Conservation (phyloP, 1,139 yeast genomes). For the Starmera stellimalicola region DNA sequence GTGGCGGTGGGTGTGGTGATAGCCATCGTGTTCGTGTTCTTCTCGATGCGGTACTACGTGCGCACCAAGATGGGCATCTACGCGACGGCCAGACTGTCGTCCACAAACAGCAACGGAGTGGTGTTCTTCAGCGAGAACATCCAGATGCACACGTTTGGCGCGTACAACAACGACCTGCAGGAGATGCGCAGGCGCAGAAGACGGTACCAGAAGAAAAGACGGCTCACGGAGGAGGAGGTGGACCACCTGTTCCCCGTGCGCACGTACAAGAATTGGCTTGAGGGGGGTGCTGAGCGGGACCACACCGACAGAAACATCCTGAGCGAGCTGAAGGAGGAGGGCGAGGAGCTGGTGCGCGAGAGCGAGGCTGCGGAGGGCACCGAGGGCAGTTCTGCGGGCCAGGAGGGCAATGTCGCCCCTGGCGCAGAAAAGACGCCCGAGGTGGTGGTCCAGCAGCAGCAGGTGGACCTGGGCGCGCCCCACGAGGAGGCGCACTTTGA, state of each 20-base stretch:
- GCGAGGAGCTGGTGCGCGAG: slow-evolving; percentile 8
- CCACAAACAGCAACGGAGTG: slow-evolving; percentile 13
- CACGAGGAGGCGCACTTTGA: slow-evolving; percentile 39
- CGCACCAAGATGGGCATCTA: slow-evolving; percentile 48
- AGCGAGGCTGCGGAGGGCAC: slow-evolving; percentile 5
- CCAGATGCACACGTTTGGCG: slow-evolving; percentile 15
- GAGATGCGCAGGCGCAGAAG: slow-evolving; percentile 15
- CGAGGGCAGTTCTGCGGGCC: slow-evolving; percentile 1
- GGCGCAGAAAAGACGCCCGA: slow-evolving; percentile 1
- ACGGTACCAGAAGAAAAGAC: slow-evolving; percentile 33
- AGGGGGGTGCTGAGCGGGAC: slow-evolving; percentile 30
- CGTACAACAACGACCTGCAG: slow-evolving; percentile 11
- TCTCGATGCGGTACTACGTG: slow-evolving; percentile 49
- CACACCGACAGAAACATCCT: slow-evolving; percentile 17
- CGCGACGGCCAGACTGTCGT: slow-evolving; percentile 30
- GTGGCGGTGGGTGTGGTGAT: slow-evolving; percentile 52
- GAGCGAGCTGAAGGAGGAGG: slow-evolving; percentile 17
- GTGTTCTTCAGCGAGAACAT: slow-evolving; percentile 15
- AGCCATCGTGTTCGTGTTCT: slow-evolving; percentile 44
- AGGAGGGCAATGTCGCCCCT: neutral
- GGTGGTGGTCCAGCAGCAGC: slow-evolving; percentile 10
- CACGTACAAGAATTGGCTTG: slow-evolving; percentile 52
- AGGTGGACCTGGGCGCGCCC: slow-evolving; percentile 17
- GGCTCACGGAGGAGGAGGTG: slow-evolving; percentile 50
- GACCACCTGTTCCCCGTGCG: slow-evolving; percentile 57